Conservation (phyloP, 306 rosid species). For the Castanopsis chinensis region DNA sequence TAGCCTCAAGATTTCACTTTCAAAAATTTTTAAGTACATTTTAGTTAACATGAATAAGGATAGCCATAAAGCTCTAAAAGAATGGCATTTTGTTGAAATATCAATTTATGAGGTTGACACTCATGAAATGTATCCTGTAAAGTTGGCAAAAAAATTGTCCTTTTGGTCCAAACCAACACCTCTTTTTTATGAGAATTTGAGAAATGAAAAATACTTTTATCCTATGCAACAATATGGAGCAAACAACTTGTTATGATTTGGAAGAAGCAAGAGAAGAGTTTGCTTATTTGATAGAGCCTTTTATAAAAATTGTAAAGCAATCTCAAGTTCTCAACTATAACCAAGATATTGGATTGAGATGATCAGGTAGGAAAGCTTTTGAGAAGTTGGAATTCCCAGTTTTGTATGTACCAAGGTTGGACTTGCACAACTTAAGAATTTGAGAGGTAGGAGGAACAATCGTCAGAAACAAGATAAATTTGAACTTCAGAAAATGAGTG, state of each 20-base stretch:
- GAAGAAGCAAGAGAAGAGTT: conserved; percentile 35
- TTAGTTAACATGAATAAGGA: conserved; percentile 27
- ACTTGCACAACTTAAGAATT: conserved; percentile 22
- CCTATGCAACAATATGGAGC: not conserved
- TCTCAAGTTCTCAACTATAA: conserved; percentile 35
- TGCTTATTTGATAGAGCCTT: conserved; percentile 50
- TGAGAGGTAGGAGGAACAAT: not conserved
- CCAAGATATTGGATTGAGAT: conserved; percentile 52
- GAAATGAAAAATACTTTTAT: not conserved
- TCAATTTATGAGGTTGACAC: conserved; percentile 47
- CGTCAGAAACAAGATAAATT: not conserved
- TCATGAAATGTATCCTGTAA: conserved; percentile 41
- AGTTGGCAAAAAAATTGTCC: conserved; percentile 46
- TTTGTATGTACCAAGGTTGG: conserved; percentile 29
- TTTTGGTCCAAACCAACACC: conserved; percentile 55
- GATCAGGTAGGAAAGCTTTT: conserved; percentile 16
- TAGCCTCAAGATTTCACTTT: conserved; percentile 42
- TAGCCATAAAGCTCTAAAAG: conserved; percentile 30
- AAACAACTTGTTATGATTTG: conserved; percentile 27
- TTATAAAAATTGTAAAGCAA: conserved; percentile 35
- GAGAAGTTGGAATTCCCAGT: conserved; percentile 40
- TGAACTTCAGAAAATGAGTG: not conserved
- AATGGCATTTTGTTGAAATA: conserved; percentile 43
- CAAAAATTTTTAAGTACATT: conserved; percentile 40
- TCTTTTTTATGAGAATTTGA: not conserved